Evolutionary conservation across 352 stramenopile species (phyloP), one percentile per base, ranked within the genome.

Genomic region (Pythium phragmiticola): DNA sequence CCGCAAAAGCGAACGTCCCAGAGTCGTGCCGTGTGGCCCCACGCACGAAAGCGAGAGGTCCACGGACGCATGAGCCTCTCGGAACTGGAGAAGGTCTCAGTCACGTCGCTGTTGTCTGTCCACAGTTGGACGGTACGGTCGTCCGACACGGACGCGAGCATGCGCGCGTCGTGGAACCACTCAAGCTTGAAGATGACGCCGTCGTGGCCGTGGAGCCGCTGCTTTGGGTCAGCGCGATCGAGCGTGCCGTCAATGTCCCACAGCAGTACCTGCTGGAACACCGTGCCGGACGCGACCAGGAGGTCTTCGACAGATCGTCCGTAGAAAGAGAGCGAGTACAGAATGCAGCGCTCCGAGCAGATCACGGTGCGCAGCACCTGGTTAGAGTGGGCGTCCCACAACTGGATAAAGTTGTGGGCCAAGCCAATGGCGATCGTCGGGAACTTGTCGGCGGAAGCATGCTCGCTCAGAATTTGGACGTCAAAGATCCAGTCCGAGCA

Each of bases 401-500:
- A 70, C 67, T 94, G 80, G 34, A 96, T 76, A 8, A 89, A 86
- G 66, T 96, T 96, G 72, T 96, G 85, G 30, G 85, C 85, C 14
- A 95, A 54, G 4, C 87, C 87, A n/a, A 95, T 70, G 9, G 79
- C 87, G 36, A 86, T 68, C 14, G 70, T 46, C 6, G 77, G 70
- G 42, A 78, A 75, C 13, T 48, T 8, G 39, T 2, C 16, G 3
- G 7, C 8, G 16, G 13, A 9, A 14, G 55, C 28, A 16, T 67
- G 52, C 36, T 82, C 49, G 9, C 77, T 72, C 34, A 94, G 65
- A 42, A 94, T 65, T 36, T 84, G 82, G 58, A 84, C 82, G 65
- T 94, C 86, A 21, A 94, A 89, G 37, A 96, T 81, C 87, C 86
- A 95, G 63, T 96, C 84, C n/a, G 73, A 68, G 68, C 88, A 91